Evolutionary conservation across 2,329 filamentous ascomycete genomes (phyloP), one percentile per base, ranked within the genome.

Genomic region (Cercospora sesami): DNA sequence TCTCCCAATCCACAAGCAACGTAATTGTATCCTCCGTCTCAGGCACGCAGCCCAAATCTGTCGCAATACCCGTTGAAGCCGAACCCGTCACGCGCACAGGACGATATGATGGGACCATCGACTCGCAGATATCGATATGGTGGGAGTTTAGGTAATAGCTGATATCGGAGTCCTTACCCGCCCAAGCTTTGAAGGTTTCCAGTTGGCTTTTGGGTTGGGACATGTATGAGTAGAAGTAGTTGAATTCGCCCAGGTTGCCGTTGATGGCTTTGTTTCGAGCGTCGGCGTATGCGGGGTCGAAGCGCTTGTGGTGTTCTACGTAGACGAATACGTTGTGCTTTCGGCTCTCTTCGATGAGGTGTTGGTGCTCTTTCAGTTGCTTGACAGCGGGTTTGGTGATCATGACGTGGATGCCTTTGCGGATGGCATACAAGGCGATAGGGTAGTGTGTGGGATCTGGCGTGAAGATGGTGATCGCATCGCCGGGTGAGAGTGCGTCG

Each of bases 201-300:
- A 97, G 87, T 82, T 96, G 93, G 61, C 86, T 92, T 83, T 96
- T 96, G 69, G 90, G 91, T 84, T 97, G 93, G 60, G 89, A 92
- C 93, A 97, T 96, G 86, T 97, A 97, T 75, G 88, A 91, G 86
- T 97, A 97, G 80, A 96, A 97, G 85, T 97, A 97, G 85, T 96
- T 97, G 88, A 97, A 97, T 81, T 97, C 93, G 72, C 94, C 94
- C 7, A 97, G 84, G 63, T 61, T 71, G 45, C 76, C 76, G 36
- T 85, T 88, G 77, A 87, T 83, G 14, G 92, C 92, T 74, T 90
- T 89, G 82, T 90, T 90, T 60, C 90, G 87, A 14, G 94, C 94
- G 79, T 97, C 94, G 14, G 92, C 88, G 83, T 97, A 97, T 23
- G 93, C 93, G 1, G 94, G 94, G 79, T 97, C 94, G 82, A 90